Percentiles rank a stretch among this genome's conserved stretches.
phyloP scores from a whole-genome alignment of 768 basidiomycete genomes.

The Porphyrellus cyaneotinctus region DNA sequence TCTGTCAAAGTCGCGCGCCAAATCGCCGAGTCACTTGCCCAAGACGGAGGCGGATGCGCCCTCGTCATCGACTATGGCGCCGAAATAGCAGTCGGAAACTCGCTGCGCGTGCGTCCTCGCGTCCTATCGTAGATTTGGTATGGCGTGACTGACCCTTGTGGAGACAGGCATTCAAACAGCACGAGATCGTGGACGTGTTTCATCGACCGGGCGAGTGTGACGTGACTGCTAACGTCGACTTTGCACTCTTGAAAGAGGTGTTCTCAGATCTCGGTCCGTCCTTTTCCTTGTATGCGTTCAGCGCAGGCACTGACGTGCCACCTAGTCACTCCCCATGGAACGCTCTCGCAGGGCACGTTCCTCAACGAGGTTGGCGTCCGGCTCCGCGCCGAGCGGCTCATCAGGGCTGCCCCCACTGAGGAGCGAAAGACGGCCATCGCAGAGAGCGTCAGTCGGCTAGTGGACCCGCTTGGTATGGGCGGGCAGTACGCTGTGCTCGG shows the following conservation, averaged over 20 bases:
- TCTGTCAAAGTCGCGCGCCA: constrained; percentile 64
- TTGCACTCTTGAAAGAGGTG: constrained; percentile 80
- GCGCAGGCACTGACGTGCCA: constrained; percentile 1
- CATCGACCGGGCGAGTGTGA: constrained; percentile 84
- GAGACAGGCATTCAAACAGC: constrained; percentile 81
- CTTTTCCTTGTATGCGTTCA: neutral
- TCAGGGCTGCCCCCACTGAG: constrained; percentile 44
- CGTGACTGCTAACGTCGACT: constrained; percentile 96
- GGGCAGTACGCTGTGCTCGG: constrained; percentile 81
- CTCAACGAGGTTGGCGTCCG: constrained; percentile 73
- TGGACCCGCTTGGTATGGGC: constrained; percentile 84
- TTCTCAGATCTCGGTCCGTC: constrained; percentile 58
- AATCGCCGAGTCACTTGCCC: constrained; percentile 58
- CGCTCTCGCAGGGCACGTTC: constrained; percentile 73
- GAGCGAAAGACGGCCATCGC: constrained; percentile 53
- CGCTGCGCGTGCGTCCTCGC: constrained; percentile 68
- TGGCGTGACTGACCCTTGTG: neutral
- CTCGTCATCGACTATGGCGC: constrained; percentile 90
- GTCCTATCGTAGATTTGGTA: neutral
- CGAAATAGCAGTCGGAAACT: constrained; percentile 61
- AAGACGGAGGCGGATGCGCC: constrained; percentile 49
- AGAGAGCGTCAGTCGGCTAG: constrained; percentile 62
- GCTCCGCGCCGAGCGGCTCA: constrained; percentile 59
- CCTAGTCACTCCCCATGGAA: constrained; percentile 52
- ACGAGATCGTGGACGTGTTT: constrained; percentile 82